A percentile compares a stretch with the other conserved stretches of the same genome.
These are phyloP conservation scores for Metschnikowia peoriensis DNA, from an alignment of 805 yeast genomes.

Conservation along the genomic window DNA sequence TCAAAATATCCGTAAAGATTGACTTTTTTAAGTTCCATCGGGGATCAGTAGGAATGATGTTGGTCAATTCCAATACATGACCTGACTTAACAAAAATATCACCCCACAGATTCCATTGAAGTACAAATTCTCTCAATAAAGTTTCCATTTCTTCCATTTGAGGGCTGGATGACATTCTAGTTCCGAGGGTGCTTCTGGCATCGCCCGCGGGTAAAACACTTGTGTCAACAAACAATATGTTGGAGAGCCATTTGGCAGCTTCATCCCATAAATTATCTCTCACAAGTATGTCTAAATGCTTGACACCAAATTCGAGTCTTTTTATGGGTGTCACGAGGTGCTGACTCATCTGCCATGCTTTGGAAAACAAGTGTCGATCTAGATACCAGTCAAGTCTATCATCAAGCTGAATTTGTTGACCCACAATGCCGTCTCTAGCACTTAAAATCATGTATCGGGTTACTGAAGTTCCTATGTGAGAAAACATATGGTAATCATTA, in stretches of 20 bases:
- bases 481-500: constrained; percentile 75
- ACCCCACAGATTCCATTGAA: constrained; percentile 67
- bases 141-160: constrained; percentile 18
- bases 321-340: constrained; percentile 50
- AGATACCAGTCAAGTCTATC: constrained; percentile 77
- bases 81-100: constrained; percentile 48
- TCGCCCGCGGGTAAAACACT: constrained; percentile 28
- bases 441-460: constrained; percentile 65
- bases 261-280: constrained; percentile 50
- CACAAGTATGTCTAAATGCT: constrained; percentile 47
- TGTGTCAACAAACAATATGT: constrained; percentile 19
- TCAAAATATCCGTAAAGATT: constrained; percentile 44
- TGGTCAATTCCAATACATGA: constrained; percentile 47
- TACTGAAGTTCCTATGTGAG: constrained; percentile 40
- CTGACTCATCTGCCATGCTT: constrained; percentile 79
- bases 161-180: constrained; percentile 13
- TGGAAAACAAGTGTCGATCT: constrained; percentile 49
- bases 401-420: constrained; percentile 62
- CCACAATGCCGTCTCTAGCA: constrained; percentile 78
- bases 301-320: constrained; percentile 59
- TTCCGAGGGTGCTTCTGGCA: constrained; percentile 29
- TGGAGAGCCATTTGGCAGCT: constrained; percentile 50
- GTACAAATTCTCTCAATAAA: constrained; percentile 23
- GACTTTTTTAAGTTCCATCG: constrained; percentile 31
- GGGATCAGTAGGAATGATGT: constrained; percentile 52